Conservation (phyloP, 495 filamentous ascomycete genomes). For the Neurospora terricola region DNA sequence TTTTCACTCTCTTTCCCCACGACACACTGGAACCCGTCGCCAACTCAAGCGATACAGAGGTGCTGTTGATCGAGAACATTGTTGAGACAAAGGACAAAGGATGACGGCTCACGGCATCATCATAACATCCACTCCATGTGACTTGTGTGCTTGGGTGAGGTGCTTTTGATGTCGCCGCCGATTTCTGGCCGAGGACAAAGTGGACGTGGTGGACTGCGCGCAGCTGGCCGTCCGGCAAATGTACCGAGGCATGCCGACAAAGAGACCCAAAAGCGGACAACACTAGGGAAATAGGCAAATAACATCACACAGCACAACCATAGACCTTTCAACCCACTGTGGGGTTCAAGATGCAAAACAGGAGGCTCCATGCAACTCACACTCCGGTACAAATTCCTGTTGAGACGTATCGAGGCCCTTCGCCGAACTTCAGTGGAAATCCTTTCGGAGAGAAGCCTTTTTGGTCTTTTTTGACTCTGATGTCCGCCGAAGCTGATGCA, state of each 20-base stretch:
- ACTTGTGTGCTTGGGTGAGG: not conserved
- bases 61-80: not conserved
- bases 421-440: not conserved
- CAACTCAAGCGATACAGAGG: not conserved
- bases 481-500: not conserved
- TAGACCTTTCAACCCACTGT: not conserved
- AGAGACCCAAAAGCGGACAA: constrained; percentile 4
- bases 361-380: not conserved
- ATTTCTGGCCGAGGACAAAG: not conserved
- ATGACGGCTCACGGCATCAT: not conserved
- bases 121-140: not conserved
- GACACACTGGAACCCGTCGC: not conserved
- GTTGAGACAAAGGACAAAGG: not conserved
- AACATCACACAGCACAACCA: not conserved
- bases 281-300: not conserved
- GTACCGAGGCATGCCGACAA: constrained; percentile 15
- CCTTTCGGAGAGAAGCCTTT: not conserved
- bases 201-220: not conserved
- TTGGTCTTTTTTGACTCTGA: not conserved
- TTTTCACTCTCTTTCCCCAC: not conserved
- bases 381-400: not conserved
- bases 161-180: not conserved
- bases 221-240: constrained; percentile 5
- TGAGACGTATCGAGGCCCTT: not conserved
- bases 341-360: not conserved